These are phyloP conservation scores for Carex myosuroides DNA, from an alignment of 176 grass and related monocot genomes.

Conservation along the genomic window DNA sequence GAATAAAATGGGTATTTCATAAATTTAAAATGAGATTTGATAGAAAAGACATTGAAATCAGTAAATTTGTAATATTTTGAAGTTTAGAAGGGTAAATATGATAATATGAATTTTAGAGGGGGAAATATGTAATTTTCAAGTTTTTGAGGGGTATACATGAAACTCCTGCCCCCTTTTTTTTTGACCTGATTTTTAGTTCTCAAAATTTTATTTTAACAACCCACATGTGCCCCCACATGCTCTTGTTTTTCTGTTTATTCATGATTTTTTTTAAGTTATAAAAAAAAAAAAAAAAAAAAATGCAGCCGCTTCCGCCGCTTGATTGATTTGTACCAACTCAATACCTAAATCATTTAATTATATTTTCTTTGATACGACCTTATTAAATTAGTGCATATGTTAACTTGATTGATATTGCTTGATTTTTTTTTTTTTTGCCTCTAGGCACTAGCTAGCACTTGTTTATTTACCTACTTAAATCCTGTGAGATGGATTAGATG, in stretches of 20 bases:
- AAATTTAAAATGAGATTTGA: too few relatives aligned
- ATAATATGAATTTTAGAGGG: too few relatives aligned
- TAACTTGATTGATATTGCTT: constrained; percentile 5
- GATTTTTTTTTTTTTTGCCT: background rate
- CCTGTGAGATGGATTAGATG: background rate
- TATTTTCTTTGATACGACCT: background rate
- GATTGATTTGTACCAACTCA: constrained; percentile 14
- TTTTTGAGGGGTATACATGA: too few relatives aligned
- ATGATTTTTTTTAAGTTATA: background rate
- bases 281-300: background rate
- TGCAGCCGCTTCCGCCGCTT: constrained; percentile 12
- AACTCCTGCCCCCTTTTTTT: too few relatives aligned
- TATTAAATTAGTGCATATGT: background rate
- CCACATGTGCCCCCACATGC: constrained; percentile 25
- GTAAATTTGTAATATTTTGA: too few relatives aligned
- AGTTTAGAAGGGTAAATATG: too few relatives aligned
- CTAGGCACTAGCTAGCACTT: constrained; percentile 2
- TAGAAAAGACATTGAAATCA: too few relatives aligned
- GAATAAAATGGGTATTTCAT: too few relatives aligned
- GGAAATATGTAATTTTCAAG: too few relatives aligned
- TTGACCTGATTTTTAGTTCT: background rate
- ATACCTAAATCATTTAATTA: constrained; percentile 2
- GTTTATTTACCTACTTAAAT: background rate
- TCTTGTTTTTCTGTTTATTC: constrained; percentile 6
- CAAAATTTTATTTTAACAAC: constrained; percentile 1